Conservation (phyloP, 768 basidiomycete genomes). For the Russula compacta region DNA sequence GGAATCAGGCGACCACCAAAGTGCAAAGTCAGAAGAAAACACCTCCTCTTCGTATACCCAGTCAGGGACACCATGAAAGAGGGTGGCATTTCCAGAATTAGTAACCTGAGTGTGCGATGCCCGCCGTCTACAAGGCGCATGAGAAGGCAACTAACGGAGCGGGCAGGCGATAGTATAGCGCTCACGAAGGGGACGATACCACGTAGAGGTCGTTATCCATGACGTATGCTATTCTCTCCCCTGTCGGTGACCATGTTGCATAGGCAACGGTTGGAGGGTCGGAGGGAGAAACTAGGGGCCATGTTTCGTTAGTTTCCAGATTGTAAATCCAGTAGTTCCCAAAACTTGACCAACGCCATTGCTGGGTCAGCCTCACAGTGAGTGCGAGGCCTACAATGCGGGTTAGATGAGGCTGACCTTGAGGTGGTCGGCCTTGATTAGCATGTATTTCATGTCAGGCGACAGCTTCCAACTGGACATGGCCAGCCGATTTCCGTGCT, state of each 20-base stretch:
- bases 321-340: conserved; percentile 93
- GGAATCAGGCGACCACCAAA: conserved; percentile 90
- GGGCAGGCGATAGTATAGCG: conserved; percentile 1
- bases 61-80: conserved; percentile 93
- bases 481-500: conserved; percentile 39
- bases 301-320: conserved; percentile 56
- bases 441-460: conserved; percentile 82
- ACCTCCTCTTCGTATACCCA: conserved; percentile 99
- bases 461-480: conserved; percentile 74
- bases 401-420: conserved; percentile 43
- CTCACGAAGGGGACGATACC: conserved; percentile 56
- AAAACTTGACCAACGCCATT: conserved; percentile 90
- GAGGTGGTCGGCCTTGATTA: conserved; percentile 63
- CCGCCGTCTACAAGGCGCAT: conserved; percentile 25
- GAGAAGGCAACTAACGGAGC: conserved; percentile 3
- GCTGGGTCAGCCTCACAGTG: conserved; percentile 34
- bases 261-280: conserved; percentile 66
- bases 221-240: conserved; percentile 81
- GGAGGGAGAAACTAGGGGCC: conserved; percentile 59
- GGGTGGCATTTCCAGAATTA: conserved; percentile 63
- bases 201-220: conserved; percentile 84
- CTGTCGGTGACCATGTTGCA: conserved; percentile 83
- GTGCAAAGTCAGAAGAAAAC: conserved; percentile 56
- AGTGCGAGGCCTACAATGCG: conserved; percentile 16
- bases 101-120: conserved; percentile 66